A percentile compares a stretch with the other conserved stretches of the same genome.
These are phyloP conservation scores for Marchantia paleacea DNA, from an alignment of 225 moss, liverwort and hornwort genomes.

Conservation along the genomic window DNA sequence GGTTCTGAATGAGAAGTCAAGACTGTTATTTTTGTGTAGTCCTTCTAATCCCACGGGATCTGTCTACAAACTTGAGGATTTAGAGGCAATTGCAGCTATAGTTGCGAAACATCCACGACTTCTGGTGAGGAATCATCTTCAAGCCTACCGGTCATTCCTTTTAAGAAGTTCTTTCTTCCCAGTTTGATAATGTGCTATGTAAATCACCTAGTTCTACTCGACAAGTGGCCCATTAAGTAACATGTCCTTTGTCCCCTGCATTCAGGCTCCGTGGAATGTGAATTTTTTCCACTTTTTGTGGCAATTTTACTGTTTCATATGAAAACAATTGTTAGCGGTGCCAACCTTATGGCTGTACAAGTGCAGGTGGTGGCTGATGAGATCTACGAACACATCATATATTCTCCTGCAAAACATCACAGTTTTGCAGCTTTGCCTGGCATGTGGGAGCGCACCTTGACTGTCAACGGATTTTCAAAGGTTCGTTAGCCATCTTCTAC, in stretches of 20 bases:
- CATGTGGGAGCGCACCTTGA: conserved; percentile 97
- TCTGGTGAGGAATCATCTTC: conserved; percentile 48
- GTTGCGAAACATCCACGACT: conserved; percentile 85
- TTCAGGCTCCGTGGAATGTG: background rate
- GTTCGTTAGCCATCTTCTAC: conserved; percentile 28
- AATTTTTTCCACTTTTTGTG: background rate
- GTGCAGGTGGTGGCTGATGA: conserved; percentile 92
- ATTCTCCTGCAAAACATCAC: conserved; percentile 79
- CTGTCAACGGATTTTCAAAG: conserved; percentile 99
- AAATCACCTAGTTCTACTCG: background rate
- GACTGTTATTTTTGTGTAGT: conserved; percentile 71
- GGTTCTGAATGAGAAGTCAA: conserved; percentile 81
- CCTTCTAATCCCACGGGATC: conserved; percentile 98
- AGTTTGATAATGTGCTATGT: background rate
- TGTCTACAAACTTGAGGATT: conserved; percentile 64
- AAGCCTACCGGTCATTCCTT: background rate
- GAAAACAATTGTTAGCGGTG: background rate
- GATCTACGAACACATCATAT: conserved; percentile 99
- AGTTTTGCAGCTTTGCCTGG: conserved; percentile 95
- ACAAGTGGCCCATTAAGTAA: too few species aligned
- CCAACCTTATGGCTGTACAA: background rate
- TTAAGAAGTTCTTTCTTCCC: background rate
- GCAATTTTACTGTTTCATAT: background rate
- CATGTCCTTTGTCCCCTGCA: background rate
- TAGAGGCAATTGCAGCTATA: conserved; percentile 79